Evolutionary conservation across 2,329 filamentous ascomycete genomes (phyloP), one percentile per base, ranked within the genome.

Genomic region (Plenodomus tracheiphilus): DNA sequence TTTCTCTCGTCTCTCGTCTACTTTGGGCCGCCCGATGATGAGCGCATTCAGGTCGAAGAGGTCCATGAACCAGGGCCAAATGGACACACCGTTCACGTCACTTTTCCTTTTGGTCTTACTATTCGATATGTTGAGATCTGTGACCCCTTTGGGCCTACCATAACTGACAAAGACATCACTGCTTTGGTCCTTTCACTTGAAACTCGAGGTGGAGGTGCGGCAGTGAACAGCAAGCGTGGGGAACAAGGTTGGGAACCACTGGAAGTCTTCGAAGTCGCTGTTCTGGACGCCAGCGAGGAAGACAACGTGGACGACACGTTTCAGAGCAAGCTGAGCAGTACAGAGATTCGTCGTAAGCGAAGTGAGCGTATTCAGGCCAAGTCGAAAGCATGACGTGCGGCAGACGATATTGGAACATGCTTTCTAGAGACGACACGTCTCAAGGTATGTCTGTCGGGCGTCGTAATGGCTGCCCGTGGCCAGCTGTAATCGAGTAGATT

Each of bases 121-220:
- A 81, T 97, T 41, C 87, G 88, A 60, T 91, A 90, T 66, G 89
- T 93, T 39, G 84, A 91, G 66, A 91, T 99, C 46, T 86, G 87
- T 61, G 92, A 99, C 69, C 82, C 88, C 0, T 97, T 88, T 72
- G 94, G 94, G 0, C 94, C 94, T 3, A 97, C 94, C 0, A 89
- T 96, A 53, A 90, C 89, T 0, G 86, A 93, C 48, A 82, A 89
- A 69, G 77, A 81, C 22, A 87, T 97, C 54, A 85, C 88, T 38
- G 89, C 87, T 1, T 79, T 99, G 46, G 87, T 96, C 2, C 85
- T 97, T 5, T 97, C 92, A 5, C 86, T 83, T 11, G 94, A 99
- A 77, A 97, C 94, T 15, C 82, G 89, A 43, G 81, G 85, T 1
- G 94, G 94, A 28, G 94, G 92, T 4, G 78, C 84, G 50, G 89